phyloP scores from a whole-genome alignment of 257 asterid genomes.

The Coffea eugenioides region DNA sequence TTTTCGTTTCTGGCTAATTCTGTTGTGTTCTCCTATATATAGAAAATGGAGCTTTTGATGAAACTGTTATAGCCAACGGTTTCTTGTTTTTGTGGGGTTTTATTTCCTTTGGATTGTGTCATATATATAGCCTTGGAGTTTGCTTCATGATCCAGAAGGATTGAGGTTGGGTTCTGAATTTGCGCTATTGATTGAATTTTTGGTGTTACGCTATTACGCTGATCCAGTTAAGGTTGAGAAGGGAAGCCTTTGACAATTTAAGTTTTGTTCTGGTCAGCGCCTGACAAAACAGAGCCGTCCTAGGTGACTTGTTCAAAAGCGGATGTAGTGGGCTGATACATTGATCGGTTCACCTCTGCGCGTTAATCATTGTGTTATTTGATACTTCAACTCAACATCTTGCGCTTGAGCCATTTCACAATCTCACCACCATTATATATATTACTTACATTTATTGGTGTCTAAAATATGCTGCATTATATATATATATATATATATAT shows the following conservation, averaged over 20 bases:
- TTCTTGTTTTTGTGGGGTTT: background rate
- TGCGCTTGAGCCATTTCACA: no score
- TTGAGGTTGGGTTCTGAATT: background rate
- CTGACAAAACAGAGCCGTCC: background rate
- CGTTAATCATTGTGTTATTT: background rate
- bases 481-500: no score
- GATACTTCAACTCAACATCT: no score
- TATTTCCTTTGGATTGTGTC: background rate
- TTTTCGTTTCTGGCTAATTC: no score
- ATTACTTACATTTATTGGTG: no score
- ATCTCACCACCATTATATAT: no score
- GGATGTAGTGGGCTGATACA: background rate
- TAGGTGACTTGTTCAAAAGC: slow-evolving; percentile 13
- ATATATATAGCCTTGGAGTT: background rate
- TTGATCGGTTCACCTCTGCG: background rate
- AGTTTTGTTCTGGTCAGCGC: slow-evolving; percentile 2
- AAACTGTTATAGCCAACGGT: background rate
- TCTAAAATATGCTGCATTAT: no score
- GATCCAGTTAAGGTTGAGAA: background rate
- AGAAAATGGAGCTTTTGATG: background rate
- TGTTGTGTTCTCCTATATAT: no score
- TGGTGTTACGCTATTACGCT: background rate
- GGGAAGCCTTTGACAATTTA: background rate
- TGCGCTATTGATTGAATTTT: background rate
- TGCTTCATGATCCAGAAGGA: background rate